Conservation (phyloP, 306 rosid species). For the Quercus parvula region DNA sequence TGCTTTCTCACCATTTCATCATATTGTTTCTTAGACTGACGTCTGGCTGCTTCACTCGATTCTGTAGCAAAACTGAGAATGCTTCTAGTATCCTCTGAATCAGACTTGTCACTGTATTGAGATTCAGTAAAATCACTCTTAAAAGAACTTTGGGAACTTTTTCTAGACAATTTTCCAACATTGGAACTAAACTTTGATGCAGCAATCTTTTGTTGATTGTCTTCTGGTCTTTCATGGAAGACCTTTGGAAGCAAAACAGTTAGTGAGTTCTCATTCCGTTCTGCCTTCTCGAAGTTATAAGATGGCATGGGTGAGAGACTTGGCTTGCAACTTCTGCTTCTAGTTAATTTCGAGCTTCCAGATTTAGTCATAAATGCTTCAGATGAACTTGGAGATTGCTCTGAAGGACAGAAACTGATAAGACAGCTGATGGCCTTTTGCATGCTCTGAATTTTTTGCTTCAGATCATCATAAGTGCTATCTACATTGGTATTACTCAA, state of each 20-base stretch:
- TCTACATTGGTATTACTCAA: conserved; percentile 19
- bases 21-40: conserved; percentile 25
- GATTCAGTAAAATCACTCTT: conserved; percentile 16
- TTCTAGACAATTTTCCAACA: conserved; percentile 28
- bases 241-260: conserved; percentile 24
- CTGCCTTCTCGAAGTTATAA: conserved; percentile 33
- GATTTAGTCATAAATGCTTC: conserved; percentile 21
- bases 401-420: conserved; percentile 36
- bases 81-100: conserved; percentile 60
- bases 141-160: conserved; percentile 24
- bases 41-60: conserved; percentile 31
- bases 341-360: conserved; percentile 23
- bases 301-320: conserved; percentile 27
- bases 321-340: conserved; percentile 54
- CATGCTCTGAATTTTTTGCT: conserved; percentile 36
- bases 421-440: conserved; percentile 41
- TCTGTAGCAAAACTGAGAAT: conserved; percentile 46
- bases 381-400: conserved; percentile 35
- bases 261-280: conserved; percentile 19
- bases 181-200: conserved; percentile 27
- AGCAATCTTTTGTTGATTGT: conserved; percentile 18
- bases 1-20: conserved; percentile 35
- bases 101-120: conserved; percentile 41
- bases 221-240: conserved; percentile 15
- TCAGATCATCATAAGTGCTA: conserved; percentile 27